These are phyloP conservation scores for Geranium brycei DNA, from an alignment of 345 rosid species.

Conservation along the genomic window DNA sequence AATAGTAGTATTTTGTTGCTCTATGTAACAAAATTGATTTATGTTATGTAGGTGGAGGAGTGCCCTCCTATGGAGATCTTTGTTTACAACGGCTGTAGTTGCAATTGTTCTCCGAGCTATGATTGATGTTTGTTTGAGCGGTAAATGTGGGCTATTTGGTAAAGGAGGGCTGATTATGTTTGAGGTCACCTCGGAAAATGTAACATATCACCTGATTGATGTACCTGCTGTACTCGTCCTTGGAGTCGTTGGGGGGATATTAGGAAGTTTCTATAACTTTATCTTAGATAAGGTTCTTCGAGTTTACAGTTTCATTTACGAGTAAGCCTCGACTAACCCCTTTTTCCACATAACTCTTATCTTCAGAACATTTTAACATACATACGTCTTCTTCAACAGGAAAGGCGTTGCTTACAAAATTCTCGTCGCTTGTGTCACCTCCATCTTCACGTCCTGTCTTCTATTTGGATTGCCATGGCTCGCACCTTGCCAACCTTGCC, in stretches of 20 bases:
- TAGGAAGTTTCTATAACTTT: conserved; percentile 72
- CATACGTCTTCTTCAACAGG: conserved; percentile 29
- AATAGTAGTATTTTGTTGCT: too few relatives aligned
- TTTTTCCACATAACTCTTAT: background rate
- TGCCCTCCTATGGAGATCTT: conserved; percentile 81
- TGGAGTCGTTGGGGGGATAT: conserved; percentile 71
- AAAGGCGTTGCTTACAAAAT: conserved; percentile 47
- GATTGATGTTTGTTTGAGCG: conserved; percentile 73
- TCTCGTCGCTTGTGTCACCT: conserved; percentile 49
- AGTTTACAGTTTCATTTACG: conserved; percentile 47
- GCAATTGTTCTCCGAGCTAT: conserved; percentile 77
- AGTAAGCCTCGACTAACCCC: conserved; percentile 36
- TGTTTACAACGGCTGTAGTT: conserved; percentile 80
- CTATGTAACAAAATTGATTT: background rate
- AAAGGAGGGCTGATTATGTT: conserved; percentile 86
- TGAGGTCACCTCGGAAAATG: conserved; percentile 56
- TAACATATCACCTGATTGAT: conserved; percentile 63
- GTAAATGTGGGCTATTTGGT: conserved; percentile 83
- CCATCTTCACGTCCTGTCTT: conserved; percentile 71
- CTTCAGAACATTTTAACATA: conserved; percentile 1
- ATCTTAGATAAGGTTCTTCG: conserved; percentile 60
- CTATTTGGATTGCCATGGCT: conserved; percentile 90
- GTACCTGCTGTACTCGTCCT: conserved; percentile 69
- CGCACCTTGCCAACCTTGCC: conserved; percentile 71
- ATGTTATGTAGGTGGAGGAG: conserved; percentile 67